Evolutionary conservation across 1,284 basidiomycete species (phyloP).

Genomic region (Polyporus tsugae): DNA sequence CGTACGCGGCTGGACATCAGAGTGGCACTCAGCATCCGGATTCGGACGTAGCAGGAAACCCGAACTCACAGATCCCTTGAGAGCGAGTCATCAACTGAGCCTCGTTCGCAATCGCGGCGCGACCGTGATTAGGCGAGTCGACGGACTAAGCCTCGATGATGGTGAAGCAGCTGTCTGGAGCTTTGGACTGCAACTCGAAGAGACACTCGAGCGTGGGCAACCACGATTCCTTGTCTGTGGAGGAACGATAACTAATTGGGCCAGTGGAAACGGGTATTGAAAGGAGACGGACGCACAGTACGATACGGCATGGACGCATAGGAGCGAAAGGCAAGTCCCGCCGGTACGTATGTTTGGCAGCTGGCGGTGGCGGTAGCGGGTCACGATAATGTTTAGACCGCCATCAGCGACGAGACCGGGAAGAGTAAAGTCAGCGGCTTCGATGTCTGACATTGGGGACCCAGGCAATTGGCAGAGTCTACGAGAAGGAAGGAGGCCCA

Average conservation of each 20-base stretch:
- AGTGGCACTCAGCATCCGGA: not conserved
- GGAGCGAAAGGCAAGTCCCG: conserved; percentile 5
- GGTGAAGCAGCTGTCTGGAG: not conserved
- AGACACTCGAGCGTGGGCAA: conserved; percentile 23
- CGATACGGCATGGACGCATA: conserved; percentile 14
- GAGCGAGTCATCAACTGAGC: not conserved
- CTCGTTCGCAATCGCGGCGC: conserved; percentile 16
- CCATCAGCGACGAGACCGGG: not conserved
- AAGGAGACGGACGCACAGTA: conserved; percentile 13
- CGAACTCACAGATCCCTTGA: conserved; percentile 13
- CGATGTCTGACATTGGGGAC: not conserved
- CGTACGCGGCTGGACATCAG: not conserved
- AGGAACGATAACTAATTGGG: too few species aligned
- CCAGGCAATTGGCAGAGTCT: not conserved
- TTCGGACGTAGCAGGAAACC: not conserved
- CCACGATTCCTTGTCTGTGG: conserved; percentile 41
- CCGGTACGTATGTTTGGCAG: too few species aligned
- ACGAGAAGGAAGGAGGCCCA: not conserved
- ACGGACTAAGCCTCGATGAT: conserved; percentile 27
- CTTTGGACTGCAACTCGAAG: conserved; percentile 16
- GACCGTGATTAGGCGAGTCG: conserved; percentile 26
- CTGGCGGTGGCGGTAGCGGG: not conserved
- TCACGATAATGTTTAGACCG: not conserved
- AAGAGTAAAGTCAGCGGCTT: conserved; percentile 4
- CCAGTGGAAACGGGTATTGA: too few species aligned